Base-by-base conservation (phyloP, 2,329 filamentous ascomycete genomes). In the Rhytidhysteron rufulum region DNA sequence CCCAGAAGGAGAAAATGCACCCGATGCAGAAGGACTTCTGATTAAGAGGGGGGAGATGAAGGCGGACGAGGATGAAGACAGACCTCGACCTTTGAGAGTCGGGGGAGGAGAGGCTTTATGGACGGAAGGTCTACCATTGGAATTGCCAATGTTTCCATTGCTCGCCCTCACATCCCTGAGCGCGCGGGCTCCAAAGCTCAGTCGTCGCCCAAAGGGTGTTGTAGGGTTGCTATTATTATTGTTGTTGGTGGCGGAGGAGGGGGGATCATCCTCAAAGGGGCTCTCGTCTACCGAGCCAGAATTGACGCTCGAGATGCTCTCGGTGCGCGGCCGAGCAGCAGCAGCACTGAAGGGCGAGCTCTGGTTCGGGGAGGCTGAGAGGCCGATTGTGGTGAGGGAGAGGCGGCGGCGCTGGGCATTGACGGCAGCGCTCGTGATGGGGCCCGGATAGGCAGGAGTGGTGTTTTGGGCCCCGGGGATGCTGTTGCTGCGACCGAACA, bases 111-210 rank as follows among this genome's bases (percentile, higher is more conserved):
- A 70, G 59, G 67, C 65, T 66, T 66, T 66, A 65, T 43, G 58
- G 60, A 70, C 65, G 69, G 75, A 71, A 66, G 71, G 68, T 77
- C 74, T 79, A 79, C 75, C 77, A 71, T 75, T 80, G 61, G 81
- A 74, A 61, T 81, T 84, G 57, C 72, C 73, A 57, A 64, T 62
- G 60, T 58, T 65, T 50, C 62, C 60, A 54, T 57, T 63, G 56
- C 74, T 74, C 47, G 71, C 71, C 53, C 82, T 83, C 54, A 86
- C 79, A 66, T 82, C 83, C 54, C 82, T 78, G 65, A 89, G 74
- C 50, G 86, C 86, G 63, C 88, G 81, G 45, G 85, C 85, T 45
- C 91, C 90, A 58, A 95, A 94, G 68, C 90, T 96, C 73, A 95
- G 83, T 43, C 90, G 85, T 53, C 90, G 84, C 44, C 79, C 79